These are phyloP conservation scores for Cyphellophora europaea DNA, from an alignment of 2,329 filamentous ascomycete genomes.

Conservation along the genomic window DNA sequence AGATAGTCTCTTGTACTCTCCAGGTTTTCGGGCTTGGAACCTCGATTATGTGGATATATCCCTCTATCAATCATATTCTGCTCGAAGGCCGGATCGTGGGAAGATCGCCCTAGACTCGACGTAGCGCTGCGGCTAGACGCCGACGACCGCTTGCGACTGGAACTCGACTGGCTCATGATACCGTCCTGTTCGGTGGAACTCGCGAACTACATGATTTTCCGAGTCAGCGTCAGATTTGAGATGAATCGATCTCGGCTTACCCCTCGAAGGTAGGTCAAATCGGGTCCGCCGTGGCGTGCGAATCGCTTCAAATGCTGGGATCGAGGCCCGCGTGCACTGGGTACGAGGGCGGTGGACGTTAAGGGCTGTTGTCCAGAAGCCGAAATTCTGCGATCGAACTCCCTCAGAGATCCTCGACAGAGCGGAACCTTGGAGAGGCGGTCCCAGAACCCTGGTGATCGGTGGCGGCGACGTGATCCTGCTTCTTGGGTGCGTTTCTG, in stretches of 20 bases:
- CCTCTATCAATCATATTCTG: constrained; percentile 27
- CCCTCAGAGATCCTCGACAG: constrained; percentile 7
- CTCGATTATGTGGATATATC: constrained; percentile 21
- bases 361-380: constrained; percentile 1
- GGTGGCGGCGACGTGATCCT: constrained; percentile 4
- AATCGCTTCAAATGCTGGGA: constrained; percentile 8
- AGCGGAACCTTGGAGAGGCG: constrained; percentile 10
- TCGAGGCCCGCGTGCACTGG: constrained; percentile 1
- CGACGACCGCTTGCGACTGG: constrained; percentile 9
- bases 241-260: constrained; percentile 4
- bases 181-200: neutral
- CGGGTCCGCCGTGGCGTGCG: constrained; percentile 9
- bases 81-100: constrained; percentile 20
- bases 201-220: neutral
- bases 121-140: constrained; percentile 4
- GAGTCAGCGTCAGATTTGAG: neutral
- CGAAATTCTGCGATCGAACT: constrained; percentile 10
- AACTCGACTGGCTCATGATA: neutral
- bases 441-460: constrained; percentile 11
- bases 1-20: neutral
- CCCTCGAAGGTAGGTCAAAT: constrained; percentile 12
- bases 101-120: neutral
- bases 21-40: neutral
- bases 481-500: constrained; percentile 5
- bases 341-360: constrained; percentile 1